These are phyloP conservation scores for Phytophthora hibernalis DNA, from an alignment of 352 stramenopile genomes.

Conservation along the genomic window DNA sequence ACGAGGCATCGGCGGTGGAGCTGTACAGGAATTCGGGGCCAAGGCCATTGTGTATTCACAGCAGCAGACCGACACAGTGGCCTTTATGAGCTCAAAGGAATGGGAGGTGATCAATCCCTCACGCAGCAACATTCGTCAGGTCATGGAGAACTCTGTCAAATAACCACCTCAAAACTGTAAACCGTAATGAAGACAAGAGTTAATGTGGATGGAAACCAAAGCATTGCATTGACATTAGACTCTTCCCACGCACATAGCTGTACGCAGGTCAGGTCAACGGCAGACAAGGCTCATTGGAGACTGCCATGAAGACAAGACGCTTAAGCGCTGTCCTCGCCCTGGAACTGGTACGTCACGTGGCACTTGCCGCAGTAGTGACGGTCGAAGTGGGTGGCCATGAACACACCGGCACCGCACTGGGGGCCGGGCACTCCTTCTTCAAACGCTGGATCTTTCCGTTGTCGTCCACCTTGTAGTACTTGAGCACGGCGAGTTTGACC, in stretches of 20 bases:
- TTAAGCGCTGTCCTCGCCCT: constrained; percentile 76
- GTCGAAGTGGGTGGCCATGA: constrained; percentile 99
- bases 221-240: constrained; percentile 47
- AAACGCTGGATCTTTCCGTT: constrained; percentile 97
- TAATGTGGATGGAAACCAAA: constrained; percentile 47
- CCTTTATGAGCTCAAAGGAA: constrained; percentile 73
- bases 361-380: constrained; percentile 99
- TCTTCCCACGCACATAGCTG: neutral
- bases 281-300: constrained; percentile 29
- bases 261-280: constrained; percentile 11
- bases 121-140: constrained; percentile 58
- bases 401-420: constrained; percentile 97
- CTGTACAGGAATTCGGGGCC: constrained; percentile 48
- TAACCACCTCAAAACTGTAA: no score
- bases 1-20: constrained; percentile 16
- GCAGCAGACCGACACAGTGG: constrained; percentile 45
- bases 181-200: constrained; percentile 1
- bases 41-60: constrained; percentile 74
- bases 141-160: constrained; percentile 53
- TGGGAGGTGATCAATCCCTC: constrained; percentile 71
- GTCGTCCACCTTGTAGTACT: constrained; percentile 98
- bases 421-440: constrained; percentile 97
- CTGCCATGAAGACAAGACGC: constrained; percentile 29
- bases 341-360: constrained; percentile 96
- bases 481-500: constrained; percentile 97